Conservation (phyloP, 495 filamentous ascomycete species). For the Talaromyces trachyspermus region DNA sequence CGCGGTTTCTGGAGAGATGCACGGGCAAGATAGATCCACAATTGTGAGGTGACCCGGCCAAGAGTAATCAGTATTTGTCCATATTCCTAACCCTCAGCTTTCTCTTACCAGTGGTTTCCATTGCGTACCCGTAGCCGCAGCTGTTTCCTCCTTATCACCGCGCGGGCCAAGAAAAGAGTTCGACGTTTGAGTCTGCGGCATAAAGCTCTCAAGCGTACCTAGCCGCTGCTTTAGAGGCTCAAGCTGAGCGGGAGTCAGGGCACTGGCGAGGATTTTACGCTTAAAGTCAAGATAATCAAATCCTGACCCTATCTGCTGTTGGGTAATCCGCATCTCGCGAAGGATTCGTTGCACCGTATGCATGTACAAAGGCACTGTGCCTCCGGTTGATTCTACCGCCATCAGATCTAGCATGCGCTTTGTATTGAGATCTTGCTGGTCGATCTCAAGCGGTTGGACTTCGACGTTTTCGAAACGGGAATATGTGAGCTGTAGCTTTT, state of each 20-base stretch:
- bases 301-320: conserved; percentile 24
- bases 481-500: conserved; percentile 14
- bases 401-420: conserved; percentile 61
- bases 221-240: conserved; percentile 48
- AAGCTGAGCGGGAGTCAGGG: conserved; percentile 37
- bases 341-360: conserved; percentile 49
- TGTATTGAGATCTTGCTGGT: conserved; percentile 52
- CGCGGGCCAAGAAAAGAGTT: not conserved
- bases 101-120: conserved; percentile 7
- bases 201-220: conserved; percentile 51
- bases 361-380: conserved; percentile 54
- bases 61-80: conserved; percentile 17
- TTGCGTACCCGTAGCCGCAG: conserved; percentile 22
- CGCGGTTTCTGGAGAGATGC: conserved; percentile 55
- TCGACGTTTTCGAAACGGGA: conserved; percentile 31
- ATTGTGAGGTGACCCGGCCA: conserved; percentile 55
- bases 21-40: conserved; percentile 68
- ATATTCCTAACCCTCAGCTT: too few relatives aligned
- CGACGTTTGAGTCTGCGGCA: conserved; percentile 25
- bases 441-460: conserved; percentile 49
- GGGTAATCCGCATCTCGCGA: conserved; percentile 47
- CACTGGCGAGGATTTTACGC: conserved; percentile 22
- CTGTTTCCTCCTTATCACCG: conserved; percentile 13
- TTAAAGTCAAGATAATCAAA: conserved; percentile 52
- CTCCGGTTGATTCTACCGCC: conserved; percentile 45